Evolutionary conservation across 225 moss, liverwort and hornwort species (phyloP), one percentile per base, ranked within the genome.

Genomic region (Antitrichia curtipendula): DNA sequence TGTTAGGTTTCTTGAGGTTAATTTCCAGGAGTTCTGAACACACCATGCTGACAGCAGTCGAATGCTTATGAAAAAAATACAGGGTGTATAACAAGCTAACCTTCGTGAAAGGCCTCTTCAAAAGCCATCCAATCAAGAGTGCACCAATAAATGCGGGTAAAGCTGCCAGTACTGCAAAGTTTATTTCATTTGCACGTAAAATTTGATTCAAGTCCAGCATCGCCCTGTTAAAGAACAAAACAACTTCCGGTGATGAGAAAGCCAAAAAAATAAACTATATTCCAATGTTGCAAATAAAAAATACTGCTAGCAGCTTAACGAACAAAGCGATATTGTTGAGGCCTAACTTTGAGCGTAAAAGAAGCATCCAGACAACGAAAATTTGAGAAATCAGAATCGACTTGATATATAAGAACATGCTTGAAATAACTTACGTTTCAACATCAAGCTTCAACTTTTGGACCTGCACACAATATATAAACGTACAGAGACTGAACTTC

Each of bases 141-240:
- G 88, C 88, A 82, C 90, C 81, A 68, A 99, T 59, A 61, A 99
- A 87, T 70, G 98, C 98, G 24, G 98, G 98, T 90, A 99, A 91
- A 53, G 97, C 98, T 80, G 98, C 96, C 81, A 99, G 86, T 82
- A 99, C 94, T 63, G 97, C 97, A 73, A 99, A 99, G 74, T 99
- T 99, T 78, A 99, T 99, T 91, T 99, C 98, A 87, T 99, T 99
- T 66, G 98, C 98, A 58, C 98, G 95, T 78, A 99, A 89, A 81
- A 99, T 99, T 83, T 97, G 95, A 91, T 99, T 99, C 86, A 99
- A 88, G 79, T 99, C 98, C 91, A 99, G 89, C 98, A 95, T 99
- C 82, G 95, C 95, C 91, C 98, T 99, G 93, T 74, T 84, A 75
- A 81, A 84, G 83, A 74, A 56, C 8, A 52, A 77, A 86, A 66